Percentiles rank a stretch among this genome's conserved stretches.
phyloP scores from a whole-genome alignment of 805 yeast genomes.

The Suhomyces kilbournensis region DNA sequence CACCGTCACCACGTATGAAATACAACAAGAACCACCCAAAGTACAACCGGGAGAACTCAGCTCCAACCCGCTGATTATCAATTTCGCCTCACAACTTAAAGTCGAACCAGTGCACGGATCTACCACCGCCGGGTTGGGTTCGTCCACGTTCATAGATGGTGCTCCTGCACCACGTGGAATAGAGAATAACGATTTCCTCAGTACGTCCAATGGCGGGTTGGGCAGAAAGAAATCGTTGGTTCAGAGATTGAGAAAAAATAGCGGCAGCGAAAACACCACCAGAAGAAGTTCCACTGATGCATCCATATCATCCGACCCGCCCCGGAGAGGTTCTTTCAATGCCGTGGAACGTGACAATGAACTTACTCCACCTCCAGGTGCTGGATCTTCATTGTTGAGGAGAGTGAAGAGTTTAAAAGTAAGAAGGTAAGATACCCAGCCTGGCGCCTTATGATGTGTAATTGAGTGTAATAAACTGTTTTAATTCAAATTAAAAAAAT shows the following conservation, averaged over 20 bases:
- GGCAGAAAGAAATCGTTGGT: slow-evolving; percentile 83
- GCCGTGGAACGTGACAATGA: slow-evolving; percentile 8
- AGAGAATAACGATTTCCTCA: slow-evolving; percentile 23
- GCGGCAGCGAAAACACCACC: slow-evolving; percentile 27
- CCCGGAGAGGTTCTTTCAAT: slow-evolving; percentile 14
- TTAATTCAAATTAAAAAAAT: background rate
- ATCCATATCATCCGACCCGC: slow-evolving; percentile 7
- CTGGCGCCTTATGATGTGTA: background rate
- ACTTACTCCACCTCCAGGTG: slow-evolving; percentile 9
- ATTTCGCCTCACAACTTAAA: slow-evolving; percentile 68
- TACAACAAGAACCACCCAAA: slow-evolving; percentile 20
- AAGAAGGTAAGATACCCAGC: slow-evolving; percentile 24
- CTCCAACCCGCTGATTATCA: slow-evolving; percentile 50
- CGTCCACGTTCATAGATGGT: slow-evolving; percentile 91
- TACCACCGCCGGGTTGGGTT: slow-evolving; percentile 83
- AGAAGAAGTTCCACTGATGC: slow-evolving; percentile 31
- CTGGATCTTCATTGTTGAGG: slow-evolving; percentile 53
- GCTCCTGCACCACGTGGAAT: slow-evolving; percentile 75
- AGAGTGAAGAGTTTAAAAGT: slow-evolving; percentile 91
- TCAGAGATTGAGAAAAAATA: slow-evolving; percentile 54
- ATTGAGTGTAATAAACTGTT: background rate
- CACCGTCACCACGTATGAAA: slow-evolving; percentile 5
- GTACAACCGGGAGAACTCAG: slow-evolving; percentile 24
- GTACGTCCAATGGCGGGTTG: slow-evolving; percentile 42
- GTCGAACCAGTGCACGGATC: slow-evolving; percentile 81